phyloP scores from a whole-genome alignment of 208 protist genomes.

The Leishmania lainsoni region DNA sequence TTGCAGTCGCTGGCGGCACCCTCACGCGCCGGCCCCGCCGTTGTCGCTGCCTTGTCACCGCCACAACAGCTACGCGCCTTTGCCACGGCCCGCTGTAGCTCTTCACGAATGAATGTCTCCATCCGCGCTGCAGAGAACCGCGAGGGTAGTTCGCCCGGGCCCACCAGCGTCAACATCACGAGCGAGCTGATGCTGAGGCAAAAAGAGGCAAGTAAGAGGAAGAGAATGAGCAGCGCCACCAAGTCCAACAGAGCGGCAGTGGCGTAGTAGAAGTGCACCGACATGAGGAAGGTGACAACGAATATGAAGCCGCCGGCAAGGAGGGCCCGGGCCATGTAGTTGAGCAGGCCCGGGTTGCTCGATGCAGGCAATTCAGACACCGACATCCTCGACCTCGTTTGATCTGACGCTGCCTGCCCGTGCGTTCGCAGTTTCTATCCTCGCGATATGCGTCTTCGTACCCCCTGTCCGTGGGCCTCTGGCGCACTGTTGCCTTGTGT shows the following conservation, averaged over 20 bases:
- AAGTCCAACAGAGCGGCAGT: slow-evolving; percentile 23
- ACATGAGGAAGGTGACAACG: slow-evolving; percentile 15
- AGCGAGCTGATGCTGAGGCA: slow-evolving; percentile 23
- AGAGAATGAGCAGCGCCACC: slow-evolving; percentile 18
- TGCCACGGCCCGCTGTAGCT: slow-evolving; percentile 32
- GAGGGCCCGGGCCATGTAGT: slow-evolving; percentile 15
- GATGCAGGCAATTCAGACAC: background rate
- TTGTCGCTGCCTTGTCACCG: background rate
- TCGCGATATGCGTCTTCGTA: background rate
- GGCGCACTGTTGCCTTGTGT: background rate
- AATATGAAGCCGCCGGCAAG: slow-evolving; percentile 1
- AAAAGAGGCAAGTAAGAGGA: slow-evolving; percentile 23
- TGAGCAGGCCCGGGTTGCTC: slow-evolving; percentile 24
- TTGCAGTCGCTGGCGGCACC: background rate
- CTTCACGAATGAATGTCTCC: slow-evolving; percentile 45
- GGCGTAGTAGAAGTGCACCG: slow-evolving; percentile 30
- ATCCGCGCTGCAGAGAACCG: slow-evolving; percentile 44
- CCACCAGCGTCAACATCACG: slow-evolving; percentile 10
- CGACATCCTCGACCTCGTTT: slow-evolving; percentile 1
- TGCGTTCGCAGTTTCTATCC: background rate
- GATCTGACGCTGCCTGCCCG: background rate
- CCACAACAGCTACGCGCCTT: slow-evolving; percentile 13
- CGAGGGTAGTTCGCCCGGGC: slow-evolving; percentile 36
- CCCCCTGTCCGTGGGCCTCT: background rate
- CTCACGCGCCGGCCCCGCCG: background rate